Percentiles rank a stretch among this genome's conserved stretches.
Conservation (phyloP, 345 rosid species). For the Pseudoturritis turrita region DNA sequence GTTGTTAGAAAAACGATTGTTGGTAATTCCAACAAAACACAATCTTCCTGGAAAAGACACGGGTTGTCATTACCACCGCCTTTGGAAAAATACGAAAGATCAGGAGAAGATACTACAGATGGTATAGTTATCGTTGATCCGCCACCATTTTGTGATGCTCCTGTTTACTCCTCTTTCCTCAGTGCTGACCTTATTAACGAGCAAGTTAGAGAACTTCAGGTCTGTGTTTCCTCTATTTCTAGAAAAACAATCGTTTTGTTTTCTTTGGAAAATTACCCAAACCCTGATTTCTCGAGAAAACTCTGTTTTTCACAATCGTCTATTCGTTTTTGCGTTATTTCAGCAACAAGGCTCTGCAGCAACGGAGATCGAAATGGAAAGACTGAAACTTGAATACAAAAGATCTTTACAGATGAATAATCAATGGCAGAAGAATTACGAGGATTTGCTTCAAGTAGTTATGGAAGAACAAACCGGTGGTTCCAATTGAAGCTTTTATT, state of each 20-base stretch:
- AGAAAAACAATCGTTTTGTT: background rate
- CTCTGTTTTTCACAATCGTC: background rate
- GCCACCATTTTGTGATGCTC: constrained; percentile 22
- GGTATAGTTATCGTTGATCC: constrained; percentile 39
- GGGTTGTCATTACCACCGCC: constrained; percentile 51
- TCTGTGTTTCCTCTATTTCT: constrained; percentile 23
- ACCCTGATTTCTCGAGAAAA: too few species aligned
- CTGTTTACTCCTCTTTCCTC: constrained; percentile 28
- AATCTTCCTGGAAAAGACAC: constrained; percentile 49
- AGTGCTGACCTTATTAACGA: constrained; percentile 43
- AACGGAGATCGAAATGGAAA: constrained; percentile 63
- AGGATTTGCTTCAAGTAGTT: constrained; percentile 55
- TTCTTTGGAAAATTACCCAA: background rate
- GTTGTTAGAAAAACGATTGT: constrained; percentile 42
- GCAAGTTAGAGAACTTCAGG: constrained; percentile 77
- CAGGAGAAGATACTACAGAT: constrained; percentile 38
- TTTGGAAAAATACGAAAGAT: constrained; percentile 48
- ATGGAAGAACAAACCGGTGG: constrained; percentile 34
- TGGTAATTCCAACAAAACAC: constrained; percentile 24
- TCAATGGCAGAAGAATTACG: constrained; percentile 61
- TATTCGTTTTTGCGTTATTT: background rate
- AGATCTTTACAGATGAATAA: constrained; percentile 40
- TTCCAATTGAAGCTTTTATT: constrained; percentile 3
- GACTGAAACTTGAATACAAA: constrained; percentile 46
- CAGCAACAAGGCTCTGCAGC: constrained; percentile 49